phyloP scores from a whole-genome alignment of 2,329 filamentous ascomycete genomes.

The Fusarium sp. region DNA sequence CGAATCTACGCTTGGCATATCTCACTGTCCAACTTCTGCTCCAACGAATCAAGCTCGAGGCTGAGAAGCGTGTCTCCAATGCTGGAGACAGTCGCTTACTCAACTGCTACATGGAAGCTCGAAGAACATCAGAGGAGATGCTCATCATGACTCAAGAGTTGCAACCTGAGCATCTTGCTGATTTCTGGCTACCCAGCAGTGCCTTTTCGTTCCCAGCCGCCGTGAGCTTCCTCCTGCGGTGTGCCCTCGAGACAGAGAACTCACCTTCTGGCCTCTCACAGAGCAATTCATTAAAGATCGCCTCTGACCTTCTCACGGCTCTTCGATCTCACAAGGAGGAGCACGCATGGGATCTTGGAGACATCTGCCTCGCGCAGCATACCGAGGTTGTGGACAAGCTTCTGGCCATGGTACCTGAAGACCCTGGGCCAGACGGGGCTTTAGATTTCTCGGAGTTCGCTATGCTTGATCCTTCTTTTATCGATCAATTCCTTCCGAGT shows the following conservation, averaged over 20 bases:
- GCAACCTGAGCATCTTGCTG: conserved; percentile 55
- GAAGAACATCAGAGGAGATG: conserved; percentile 62
- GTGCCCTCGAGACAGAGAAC: conserved; percentile 58
- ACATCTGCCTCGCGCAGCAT: conserved; percentile 62
- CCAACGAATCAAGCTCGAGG: conserved; percentile 60
- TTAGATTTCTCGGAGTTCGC: conserved; percentile 45
- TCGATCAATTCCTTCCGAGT: conserved; percentile 51
- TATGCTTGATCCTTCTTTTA: conserved; percentile 48
- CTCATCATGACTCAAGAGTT: conserved; percentile 61
- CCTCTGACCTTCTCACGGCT: conserved; percentile 54
- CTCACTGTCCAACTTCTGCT: conserved; percentile 61
- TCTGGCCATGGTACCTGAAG: conserved; percentile 44
- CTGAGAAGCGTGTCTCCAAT: conserved; percentile 46
- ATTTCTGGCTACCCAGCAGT: conserved; percentile 63
- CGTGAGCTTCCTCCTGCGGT: conserved; percentile 62
- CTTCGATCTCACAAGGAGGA: conserved; percentile 55
- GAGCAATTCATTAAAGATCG: conserved; percentile 56
- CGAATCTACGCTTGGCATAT: conserved; percentile 65
- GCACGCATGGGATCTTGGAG: conserved; percentile 62
- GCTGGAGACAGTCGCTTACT: conserved; percentile 39
- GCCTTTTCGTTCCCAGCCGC: conserved; percentile 63
- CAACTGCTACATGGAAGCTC: conserved; percentile 55
- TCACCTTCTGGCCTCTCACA: conserved; percentile 50
- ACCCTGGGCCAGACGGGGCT: conserved; percentile 24
- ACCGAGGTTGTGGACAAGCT: conserved; percentile 61